These are phyloP conservation scores for Leccinum truebloodii DNA, from an alignment of 768 basidiomycete species.

Conservation along the genomic window DNA sequence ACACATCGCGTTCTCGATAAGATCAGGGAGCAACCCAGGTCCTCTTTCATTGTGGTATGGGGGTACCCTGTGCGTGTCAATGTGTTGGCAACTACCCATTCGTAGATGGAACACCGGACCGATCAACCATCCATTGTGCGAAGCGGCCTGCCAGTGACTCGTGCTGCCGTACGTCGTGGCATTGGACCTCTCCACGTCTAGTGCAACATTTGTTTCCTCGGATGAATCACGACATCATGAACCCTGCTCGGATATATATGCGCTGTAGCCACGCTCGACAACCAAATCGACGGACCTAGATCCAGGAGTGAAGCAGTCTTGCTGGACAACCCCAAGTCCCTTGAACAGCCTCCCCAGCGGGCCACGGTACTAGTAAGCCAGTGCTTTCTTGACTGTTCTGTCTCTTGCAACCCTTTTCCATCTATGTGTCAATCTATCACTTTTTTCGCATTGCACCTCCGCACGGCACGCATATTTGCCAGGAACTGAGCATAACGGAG, in stretches of 20 bases:
- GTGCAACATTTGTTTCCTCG: background rate
- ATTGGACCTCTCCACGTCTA: background rate
- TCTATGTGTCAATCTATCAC: background rate
- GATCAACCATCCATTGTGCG: background rate
- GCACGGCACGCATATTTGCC: background rate
- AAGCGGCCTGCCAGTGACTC: background rate
- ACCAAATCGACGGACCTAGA: background rate
- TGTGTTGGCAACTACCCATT: background rate
- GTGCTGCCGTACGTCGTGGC: background rate
- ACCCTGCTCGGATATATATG: background rate
- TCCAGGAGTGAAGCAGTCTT: background rate
- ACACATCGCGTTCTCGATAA: background rate
- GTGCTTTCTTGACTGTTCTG: background rate
- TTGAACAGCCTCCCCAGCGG: background rate
- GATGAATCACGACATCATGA: background rate
- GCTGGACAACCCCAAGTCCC: background rate
- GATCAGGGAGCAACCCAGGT: background rate
- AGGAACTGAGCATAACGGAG: background rate
- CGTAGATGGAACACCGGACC: background rate
- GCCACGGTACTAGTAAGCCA: background rate
- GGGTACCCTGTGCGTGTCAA: background rate
- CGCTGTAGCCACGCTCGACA: background rate
- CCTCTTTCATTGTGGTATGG: background rate
- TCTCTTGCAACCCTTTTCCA: background rate
- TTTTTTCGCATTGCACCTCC: background rate